Evolutionary conservation across 2,329 filamentous ascomycete genomes (phyloP), one percentile per base, ranked within the genome.

Genomic region (Colletotrichum sp.): DNA sequence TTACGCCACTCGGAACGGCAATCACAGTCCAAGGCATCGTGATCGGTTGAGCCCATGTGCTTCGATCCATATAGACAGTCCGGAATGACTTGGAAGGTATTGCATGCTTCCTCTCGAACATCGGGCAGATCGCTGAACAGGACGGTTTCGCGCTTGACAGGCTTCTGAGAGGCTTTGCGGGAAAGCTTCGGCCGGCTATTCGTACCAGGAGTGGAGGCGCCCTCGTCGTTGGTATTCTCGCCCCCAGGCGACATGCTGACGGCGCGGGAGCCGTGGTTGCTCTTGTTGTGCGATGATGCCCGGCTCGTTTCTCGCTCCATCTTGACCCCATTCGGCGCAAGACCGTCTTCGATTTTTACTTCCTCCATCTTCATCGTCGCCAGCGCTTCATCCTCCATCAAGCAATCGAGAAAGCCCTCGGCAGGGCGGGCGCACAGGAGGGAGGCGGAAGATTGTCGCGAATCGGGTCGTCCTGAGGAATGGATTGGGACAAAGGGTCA

Each of bases 1-100:
- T 89, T 93, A 98, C 96, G 94, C 95, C 95, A 98, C 87, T 98
- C 95, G 86, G 98, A 95, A 79, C 91, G 89, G 86, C 97, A 99
- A 84, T 99, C 97, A 86, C 97, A 99, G 85, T 98, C 97, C 85
- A 99, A 90, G 76, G 95, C 88, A 85, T 94, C 96, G 86, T 96
- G 95, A 82, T 98, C 96, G 30, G 97, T 98, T 79, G 94, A 94
- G 68, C 97, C 97, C 87, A 99, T 93, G 79, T 95, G 92, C 85
- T 98, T 98, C 79, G 96, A 95, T 70, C 95, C 95, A 85, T 99
- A 99, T 39, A 95, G 93, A 85, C 96, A 99, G 80, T 95, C 92
- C 68, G 93, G 88, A 78, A 99, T 96, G 68, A 96, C 89, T 79
- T 95, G 92, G 81, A 99, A 99, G 16, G 92, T 92, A 30, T 89